Percentiles rank a stretch among this genome's conserved stretches.
These are phyloP conservation scores for Lactarius pseudohatsudake DNA, from an alignment of 768 basidiomycete genomes.

Conservation along the genomic window DNA sequence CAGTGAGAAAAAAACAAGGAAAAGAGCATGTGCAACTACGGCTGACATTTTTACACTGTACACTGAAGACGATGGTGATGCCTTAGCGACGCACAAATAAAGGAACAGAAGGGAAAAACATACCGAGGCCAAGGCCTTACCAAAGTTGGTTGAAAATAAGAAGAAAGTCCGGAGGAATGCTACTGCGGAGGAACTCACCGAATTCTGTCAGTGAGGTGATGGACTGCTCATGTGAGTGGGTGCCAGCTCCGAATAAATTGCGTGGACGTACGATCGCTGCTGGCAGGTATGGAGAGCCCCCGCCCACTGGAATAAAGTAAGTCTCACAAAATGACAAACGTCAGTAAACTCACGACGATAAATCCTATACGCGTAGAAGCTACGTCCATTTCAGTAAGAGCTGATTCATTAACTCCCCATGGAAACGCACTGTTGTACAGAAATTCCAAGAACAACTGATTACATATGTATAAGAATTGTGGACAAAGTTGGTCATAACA, in stretches of 20 bases:
- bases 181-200: not conserved
- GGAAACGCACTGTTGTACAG: not conserved
- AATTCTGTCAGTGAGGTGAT: not conserved
- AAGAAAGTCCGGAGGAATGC: not conserved
- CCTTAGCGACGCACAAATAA: not conserved
- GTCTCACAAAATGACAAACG: not conserved
- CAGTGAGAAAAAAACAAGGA: not conserved
- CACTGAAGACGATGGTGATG: not conserved
- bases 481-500: not conserved
- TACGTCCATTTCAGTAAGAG: not conserved
- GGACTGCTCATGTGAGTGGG: too few relatives aligned
- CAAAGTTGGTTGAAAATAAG: too few relatives aligned
- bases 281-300: too few relatives aligned
- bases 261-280: too few relatives aligned
- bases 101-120: not conserved
- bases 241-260: too few relatives aligned
- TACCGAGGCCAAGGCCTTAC: not conserved
- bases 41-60: not conserved
- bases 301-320: too few relatives aligned
- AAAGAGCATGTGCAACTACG: not conserved
- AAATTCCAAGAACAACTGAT: not conserved
- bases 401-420: too few relatives aligned
- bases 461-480: not conserved
- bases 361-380: not conserved
- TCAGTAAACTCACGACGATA: not conserved